Base-by-base conservation (phyloP, 768 basidiomycete species). In the Rhizopogon salebrosus region DNA sequence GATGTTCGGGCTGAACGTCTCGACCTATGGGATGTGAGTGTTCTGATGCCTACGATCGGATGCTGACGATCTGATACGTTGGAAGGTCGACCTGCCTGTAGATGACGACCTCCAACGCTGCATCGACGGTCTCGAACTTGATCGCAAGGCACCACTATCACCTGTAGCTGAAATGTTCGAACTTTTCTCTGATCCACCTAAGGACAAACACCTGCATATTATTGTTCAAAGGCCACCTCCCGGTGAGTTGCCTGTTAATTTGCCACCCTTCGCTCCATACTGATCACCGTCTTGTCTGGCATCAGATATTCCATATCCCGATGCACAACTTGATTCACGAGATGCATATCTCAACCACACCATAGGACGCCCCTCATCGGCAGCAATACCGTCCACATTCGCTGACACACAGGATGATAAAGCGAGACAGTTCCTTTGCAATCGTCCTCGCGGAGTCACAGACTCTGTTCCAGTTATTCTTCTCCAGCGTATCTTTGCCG, bases 381-480 rank as follows among this genome's bases (percentile, higher is more conserved):
- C 1, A 1, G 26, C 26, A 4, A 5, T 5, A 5, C 26, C 26
- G 26, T 5, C 26, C 8, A 5, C 6, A 8, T 4, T 27, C 26
- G 26, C 26, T 4, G 1, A 27, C 6, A 6, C 8, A 4, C 26
- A 27, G 26, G 2, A 1, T 27, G 3, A 27, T 3, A 4, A 27
- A 45, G 13, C n/a, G n/a, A n/a, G n/a, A n/a, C n/a, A 24, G 26
- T 18, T 22, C 13, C 43, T 24, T 27, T 27, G 26, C 8, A 27
- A 10, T 14, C 51, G 41, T 31, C 51, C 51, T 20, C 29, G 20
- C 10, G 22, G 42, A 14, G 51, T 40, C 8, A 24, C 18, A 18
- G 27, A 42, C 35, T 26, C 51, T 2, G 18, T 52, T n/a, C 40
- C 51, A 41, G 39, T 52, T 16, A 41, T 40, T 29, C 51, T 52